phyloP scores from a whole-genome alignment of 805 yeast species.

The Metschnikowia vanudenii region DNA sequence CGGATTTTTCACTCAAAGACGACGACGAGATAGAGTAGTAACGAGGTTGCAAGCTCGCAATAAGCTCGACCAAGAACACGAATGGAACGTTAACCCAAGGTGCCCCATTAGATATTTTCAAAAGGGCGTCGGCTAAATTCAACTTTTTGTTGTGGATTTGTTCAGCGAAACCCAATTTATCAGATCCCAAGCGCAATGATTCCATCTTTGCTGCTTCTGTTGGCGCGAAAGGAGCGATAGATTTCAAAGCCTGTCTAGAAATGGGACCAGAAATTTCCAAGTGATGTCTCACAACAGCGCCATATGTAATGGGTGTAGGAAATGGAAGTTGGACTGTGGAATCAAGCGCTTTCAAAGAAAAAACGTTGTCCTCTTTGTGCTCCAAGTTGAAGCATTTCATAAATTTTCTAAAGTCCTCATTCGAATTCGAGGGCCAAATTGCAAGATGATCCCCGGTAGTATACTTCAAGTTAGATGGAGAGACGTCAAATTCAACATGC shows the following conservation, averaged over 20 bases:
- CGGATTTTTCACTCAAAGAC: conserved; percentile 68
- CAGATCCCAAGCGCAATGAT: conserved; percentile 55
- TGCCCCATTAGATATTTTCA: conserved; percentile 55
- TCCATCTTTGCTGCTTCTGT: conserved; percentile 50
- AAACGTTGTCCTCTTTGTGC: conserved; percentile 51
- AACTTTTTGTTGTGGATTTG: conserved; percentile 59
- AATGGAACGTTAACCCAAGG: conserved; percentile 83
- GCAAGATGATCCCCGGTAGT: conserved; percentile 97
- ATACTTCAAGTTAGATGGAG: conserved; percentile 72
- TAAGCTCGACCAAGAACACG: conserved; percentile 75
- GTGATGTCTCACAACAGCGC: conserved; percentile 78
- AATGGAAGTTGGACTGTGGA: conserved; percentile 61
- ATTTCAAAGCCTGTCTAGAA: conserved; percentile 79
- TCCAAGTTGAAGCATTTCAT: conserved; percentile 60
- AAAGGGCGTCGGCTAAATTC: conserved; percentile 75
- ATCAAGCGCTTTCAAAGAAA: conserved; percentile 69
- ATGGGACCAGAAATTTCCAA: conserved; percentile 91
- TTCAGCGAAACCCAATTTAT: conserved; percentile 65
- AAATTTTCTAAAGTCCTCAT: conserved; percentile 69
- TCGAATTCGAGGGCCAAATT: conserved; percentile 87
- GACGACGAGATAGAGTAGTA: conserved; percentile 96
- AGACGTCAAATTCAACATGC: conserved; percentile 84
- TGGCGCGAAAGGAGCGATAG: conserved; percentile 83
- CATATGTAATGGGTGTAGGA: conserved; percentile 86
- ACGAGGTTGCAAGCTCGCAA: conserved; percentile 86